Evolutionary conservation across 768 basidiomycete genomes (phyloP), one percentile per base, ranked within the genome.

Genomic region (Chalciporus sphaerocephalus): DNA sequence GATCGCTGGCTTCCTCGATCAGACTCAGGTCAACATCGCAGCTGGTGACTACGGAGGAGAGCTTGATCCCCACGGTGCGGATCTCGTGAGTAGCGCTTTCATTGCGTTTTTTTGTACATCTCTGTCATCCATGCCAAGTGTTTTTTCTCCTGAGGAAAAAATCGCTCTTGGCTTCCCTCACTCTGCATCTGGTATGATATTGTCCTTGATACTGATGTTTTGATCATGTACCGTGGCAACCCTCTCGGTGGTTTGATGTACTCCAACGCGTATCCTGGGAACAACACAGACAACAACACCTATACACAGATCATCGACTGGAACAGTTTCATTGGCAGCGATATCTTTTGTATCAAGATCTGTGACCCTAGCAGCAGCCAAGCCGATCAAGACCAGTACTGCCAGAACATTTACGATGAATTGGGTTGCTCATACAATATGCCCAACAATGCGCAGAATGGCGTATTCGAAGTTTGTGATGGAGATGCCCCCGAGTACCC

Each of bases 361-460:
- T 92, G 89, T 66, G 76, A 85, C 56, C 81, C 82, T 2, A 46
- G 61, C 0, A 65, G 65, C 15, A 57, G 75, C 11, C 65, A 75
- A 44, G 8, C 20, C 7, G 36, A 67, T 21, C 73, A 78, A 6
- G 61, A 66, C 3, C 52, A 68, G 7, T 80, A 67, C 61, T 91
- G 88, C 68, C 68, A 86, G 62, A 83, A 92, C 74, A 73, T 78
- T 50, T 85, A 71, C 52, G 87, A 90, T 58, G 78, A 76, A 34
- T 74, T 88, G 39, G 90, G 90, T 8, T 84, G 85, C 54, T 43
- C 51, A 0, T 88, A 83, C 72, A 92, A 90, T 64, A 81, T 80
- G 38, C 90, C 90, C 15, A 79, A 73, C 61, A 65, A 69, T 28
- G 82, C 81, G 17, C 53, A 73, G 38, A 69, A 80, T 30, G 77